Percentiles rank a stretch among this genome's conserved stretches.
These are phyloP conservation scores for Aspergillus incahuasiensis DNA, from an alignment of 495 filamentous ascomycete genomes.

Conservation along the genomic window DNA sequence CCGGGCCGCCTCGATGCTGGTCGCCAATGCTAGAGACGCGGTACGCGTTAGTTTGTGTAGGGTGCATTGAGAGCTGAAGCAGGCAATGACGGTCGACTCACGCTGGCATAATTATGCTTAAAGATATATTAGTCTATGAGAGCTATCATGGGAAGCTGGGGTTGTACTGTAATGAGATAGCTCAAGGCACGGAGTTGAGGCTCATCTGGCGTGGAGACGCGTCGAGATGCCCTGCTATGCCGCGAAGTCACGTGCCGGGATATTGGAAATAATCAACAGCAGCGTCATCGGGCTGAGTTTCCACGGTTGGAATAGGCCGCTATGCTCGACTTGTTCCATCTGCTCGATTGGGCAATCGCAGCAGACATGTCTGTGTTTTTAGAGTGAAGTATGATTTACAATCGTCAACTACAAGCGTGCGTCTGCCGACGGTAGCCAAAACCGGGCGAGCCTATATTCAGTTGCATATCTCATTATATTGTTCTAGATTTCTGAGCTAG, in stretches of 20 bases:
- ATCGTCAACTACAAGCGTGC: no score
- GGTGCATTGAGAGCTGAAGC: not conserved
- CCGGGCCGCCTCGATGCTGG: conserved; percentile 56
- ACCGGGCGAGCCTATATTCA: not conserved
- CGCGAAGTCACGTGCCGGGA: conserved; percentile 45
- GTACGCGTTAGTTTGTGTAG: conserved; percentile 24
- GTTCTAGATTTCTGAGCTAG: not conserved
- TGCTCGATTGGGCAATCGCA: no score
- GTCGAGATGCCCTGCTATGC: conserved; percentile 23
- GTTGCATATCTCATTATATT: not conserved
- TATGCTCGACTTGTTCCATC: no score
- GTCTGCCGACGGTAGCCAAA: not conserved
- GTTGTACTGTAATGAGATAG: not conserved
- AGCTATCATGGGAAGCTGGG: conserved; percentile 9
- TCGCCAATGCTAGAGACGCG: conserved; percentile 63
- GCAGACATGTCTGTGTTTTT: not conserved
- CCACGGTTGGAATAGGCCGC: no score
- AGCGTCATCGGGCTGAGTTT: no score
- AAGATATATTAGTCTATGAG: conserved; percentile 7
- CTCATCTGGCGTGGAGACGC: conserved; percentile 21
- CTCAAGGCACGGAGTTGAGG: not conserved
- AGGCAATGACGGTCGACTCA: conserved; percentile 20
- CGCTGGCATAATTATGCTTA: conserved; percentile 39
- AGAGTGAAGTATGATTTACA: no score
- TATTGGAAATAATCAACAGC: not conserved